Conservation (phyloP, 2,329 filamentous ascomycete species). For the Stagonosporopsis chrysanthemi region DNA sequence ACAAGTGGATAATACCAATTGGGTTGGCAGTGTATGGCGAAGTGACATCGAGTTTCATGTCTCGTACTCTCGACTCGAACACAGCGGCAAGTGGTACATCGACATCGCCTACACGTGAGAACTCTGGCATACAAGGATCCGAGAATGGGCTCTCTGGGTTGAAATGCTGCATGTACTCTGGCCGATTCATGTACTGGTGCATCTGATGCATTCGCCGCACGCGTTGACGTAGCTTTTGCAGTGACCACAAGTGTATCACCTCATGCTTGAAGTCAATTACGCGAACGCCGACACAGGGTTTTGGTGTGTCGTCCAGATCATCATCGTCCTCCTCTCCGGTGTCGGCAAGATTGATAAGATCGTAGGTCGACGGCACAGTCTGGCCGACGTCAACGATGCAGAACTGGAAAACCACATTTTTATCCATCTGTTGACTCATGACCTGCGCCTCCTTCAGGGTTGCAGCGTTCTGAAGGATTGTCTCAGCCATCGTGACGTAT, state of each 20-base stretch:
- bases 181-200: constrained; percentile 94
- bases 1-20: constrained; percentile 88
- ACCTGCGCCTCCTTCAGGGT: constrained; percentile 94
- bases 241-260: constrained; percentile 90
- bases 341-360: constrained; percentile 92
- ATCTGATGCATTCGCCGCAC: constrained; percentile 94
- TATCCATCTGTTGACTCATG: constrained; percentile 96
- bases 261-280: constrained; percentile 89
- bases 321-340: constrained; percentile 87
- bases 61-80: constrained; percentile 92
- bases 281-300: constrained; percentile 89
- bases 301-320: constrained; percentile 79
- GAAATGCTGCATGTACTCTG: constrained; percentile 92
- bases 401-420: constrained; percentile 93
- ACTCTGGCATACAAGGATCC: constrained; percentile 89
- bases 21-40: constrained; percentile 92
- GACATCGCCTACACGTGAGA: constrained; percentile 89
- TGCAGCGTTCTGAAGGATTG: constrained; percentile 85
- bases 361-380: constrained; percentile 89
- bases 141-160: constrained; percentile 92
- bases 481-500: constrained; percentile 93
- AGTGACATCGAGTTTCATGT: constrained; percentile 88
- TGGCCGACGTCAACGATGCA: constrained; percentile 89
- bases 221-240: constrained; percentile 88
- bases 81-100: constrained; percentile 92